Percentiles rank a stretch among this genome's conserved stretches.
These are phyloP conservation scores for Grosmannia huntii DNA, from an alignment of 2,329 filamentous ascomycete genomes.

Conservation along the genomic window DNA sequence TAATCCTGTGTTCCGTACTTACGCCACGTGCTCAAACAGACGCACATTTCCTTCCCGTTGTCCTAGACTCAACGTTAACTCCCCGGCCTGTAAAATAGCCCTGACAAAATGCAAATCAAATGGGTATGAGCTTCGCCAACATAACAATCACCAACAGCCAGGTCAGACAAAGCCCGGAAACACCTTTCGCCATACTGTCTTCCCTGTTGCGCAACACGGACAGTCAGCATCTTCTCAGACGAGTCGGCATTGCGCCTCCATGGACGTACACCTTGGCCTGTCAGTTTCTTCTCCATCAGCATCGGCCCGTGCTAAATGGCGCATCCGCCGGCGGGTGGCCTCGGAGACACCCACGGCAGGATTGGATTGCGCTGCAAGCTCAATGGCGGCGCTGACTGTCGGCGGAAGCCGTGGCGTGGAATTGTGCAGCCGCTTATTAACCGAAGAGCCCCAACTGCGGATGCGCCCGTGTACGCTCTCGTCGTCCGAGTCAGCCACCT, in stretches of 20 bases:
- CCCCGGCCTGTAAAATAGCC: neutral
- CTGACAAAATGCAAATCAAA: conserved; percentile 6
- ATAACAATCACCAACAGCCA: neutral
- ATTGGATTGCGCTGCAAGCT: conserved; percentile 5
- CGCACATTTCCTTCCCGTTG: neutral
- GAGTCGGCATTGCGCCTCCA: neutral
- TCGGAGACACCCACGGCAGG: neutral
- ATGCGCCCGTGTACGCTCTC: conserved; percentile 10
- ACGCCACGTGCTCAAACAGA: neutral
- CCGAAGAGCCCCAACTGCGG: conserved; percentile 11
- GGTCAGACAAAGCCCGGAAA: neutral
- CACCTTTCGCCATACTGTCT: conserved; percentile 11
- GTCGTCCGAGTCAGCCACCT: conserved; percentile 25
- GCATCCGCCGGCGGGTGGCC: conserved; percentile 17
- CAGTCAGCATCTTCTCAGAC: neutral
- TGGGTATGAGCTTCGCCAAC: conserved; percentile 7
- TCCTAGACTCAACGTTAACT: neutral
- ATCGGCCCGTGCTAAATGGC: conserved; percentile 15
- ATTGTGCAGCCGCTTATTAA: conserved; percentile 13
- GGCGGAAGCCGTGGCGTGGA: conserved; percentile 1
- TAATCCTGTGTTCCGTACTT: neutral
- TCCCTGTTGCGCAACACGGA: conserved; percentile 7
- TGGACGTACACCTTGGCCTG: conserved; percentile 11
- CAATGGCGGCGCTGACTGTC: conserved; percentile 8
- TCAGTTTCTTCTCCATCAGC: conserved; percentile 10